A percentile compares a stretch with the other conserved stretches of the same genome.
phyloP scores from a whole-genome alignment of 2,329 filamentous ascomycete species.

The Neofusicoccum parvum region DNA sequence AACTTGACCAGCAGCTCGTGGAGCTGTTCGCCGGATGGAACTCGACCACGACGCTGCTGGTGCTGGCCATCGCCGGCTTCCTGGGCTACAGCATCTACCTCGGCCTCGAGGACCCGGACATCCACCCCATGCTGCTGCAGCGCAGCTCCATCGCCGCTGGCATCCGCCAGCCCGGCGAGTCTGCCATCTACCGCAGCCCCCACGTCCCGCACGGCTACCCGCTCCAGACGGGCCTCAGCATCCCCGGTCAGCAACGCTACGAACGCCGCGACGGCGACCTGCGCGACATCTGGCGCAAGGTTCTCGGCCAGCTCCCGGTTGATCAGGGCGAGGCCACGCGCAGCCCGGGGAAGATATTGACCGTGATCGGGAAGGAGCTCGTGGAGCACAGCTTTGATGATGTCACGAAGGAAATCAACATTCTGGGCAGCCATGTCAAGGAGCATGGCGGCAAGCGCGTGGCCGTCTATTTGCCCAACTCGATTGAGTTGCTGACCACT shows the following conservation, averaged over 20 bases:
- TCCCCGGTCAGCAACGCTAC: conserved; percentile 56
- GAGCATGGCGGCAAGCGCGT: conserved; percentile 71
- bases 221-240: conserved; percentile 19
- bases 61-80: conserved; percentile 66
- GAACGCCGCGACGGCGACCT: conserved; percentile 86
- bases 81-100: conserved; percentile 72
- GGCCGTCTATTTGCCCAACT: conserved; percentile 91
- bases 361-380: conserved; percentile 75
- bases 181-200: conserved; percentile 80
- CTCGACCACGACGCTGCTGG: conserved; percentile 72
- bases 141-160: conserved; percentile 78
- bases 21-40: conserved; percentile 79
- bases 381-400: conserved; percentile 71
- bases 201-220: conserved; percentile 76
- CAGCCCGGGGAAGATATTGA: conserved; percentile 72
- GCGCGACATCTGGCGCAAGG: conserved; percentile 84
- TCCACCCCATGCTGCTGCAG: conserved; percentile 86
- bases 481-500: conserved; percentile 78
- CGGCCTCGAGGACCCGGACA: conserved; percentile 74
- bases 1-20: conserved; percentile 72
- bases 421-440: conserved; percentile 76
- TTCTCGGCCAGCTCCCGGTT: conserved; percentile 64
- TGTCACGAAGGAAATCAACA: conserved; percentile 81
- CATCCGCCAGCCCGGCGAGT: conserved; percentile 82
- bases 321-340: conserved; percentile 63